A percentile compares a stretch with the other conserved stretches of the same genome.
phyloP scores from a whole-genome alignment of 129 eudicot genomes.

The Daucus carota region DNA sequence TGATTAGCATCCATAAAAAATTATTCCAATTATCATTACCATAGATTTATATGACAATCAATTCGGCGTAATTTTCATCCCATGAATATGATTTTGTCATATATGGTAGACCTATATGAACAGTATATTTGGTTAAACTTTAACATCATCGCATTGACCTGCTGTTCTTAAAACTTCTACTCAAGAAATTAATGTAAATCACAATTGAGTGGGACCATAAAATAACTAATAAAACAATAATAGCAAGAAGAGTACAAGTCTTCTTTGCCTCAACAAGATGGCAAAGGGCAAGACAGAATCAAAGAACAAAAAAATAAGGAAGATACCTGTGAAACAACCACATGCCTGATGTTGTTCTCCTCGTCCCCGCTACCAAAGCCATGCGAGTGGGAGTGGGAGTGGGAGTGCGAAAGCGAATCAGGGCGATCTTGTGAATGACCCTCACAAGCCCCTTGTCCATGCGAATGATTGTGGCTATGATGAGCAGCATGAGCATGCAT shows the following conservation, averaged over 20 bases:
- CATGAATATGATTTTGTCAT: neutral
- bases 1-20: no score
- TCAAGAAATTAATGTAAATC: neutral
- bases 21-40: no score
- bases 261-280: neutral
- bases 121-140: neutral
- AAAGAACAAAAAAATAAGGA: conserved; percentile 4
- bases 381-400: conserved; percentile 37
- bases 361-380: conserved; percentile 47
- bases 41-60: neutral
- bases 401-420: conserved; percentile 27
- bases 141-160: neutral
- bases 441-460: conserved; percentile 58
- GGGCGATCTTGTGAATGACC: conserved; percentile 32
- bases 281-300: neutral
- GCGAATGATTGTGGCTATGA: conserved; percentile 72
- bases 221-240: neutral
- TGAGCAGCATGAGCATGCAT: conserved; percentile 95
- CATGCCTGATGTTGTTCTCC: conserved; percentile 54
- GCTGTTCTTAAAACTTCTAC: neutral
- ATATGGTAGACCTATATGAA: neutral
- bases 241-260: neutral
- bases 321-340: conserved; percentile 81
- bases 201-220: neutral
- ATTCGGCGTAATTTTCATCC: neutral